These are phyloP conservation scores for Hypericum perforatum DNA, from an alignment of 345 rosid genomes.

Conservation along the genomic window DNA sequence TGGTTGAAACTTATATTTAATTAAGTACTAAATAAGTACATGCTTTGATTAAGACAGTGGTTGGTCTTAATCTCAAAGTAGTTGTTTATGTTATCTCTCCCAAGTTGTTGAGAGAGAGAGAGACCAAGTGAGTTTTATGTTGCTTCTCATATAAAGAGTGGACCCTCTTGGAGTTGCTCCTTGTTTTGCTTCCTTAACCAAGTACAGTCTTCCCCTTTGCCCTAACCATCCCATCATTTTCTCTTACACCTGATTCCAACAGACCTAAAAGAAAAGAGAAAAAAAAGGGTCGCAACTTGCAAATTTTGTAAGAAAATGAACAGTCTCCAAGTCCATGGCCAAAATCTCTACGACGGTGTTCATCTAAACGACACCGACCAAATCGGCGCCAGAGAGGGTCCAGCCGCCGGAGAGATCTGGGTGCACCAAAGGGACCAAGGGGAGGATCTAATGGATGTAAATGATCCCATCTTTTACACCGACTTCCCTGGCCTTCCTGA, in stretches of 20 bases:
- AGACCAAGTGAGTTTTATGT: constrained; percentile 36
- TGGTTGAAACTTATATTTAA: too few species aligned
- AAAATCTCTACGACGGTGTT: constrained; percentile 12
- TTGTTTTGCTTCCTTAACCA: constrained; percentile 25
- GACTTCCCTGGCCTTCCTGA: constrained; percentile 71
- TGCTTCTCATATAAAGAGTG: constrained; percentile 31
- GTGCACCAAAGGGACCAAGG: constrained; percentile 28
- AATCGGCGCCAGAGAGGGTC: constrained; percentile 10
- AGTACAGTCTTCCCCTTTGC: constrained; percentile 26
- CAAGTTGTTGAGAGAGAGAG: too few species aligned
- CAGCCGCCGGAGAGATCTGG: constrained; percentile 40
- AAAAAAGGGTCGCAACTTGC: too few species aligned
- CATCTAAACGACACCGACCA: constrained; percentile 26
- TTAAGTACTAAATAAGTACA: too few species aligned
- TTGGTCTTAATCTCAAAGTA: too few species aligned
- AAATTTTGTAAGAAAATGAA: constrained; percentile 13
- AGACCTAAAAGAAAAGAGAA: background rate
- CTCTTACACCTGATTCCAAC: background rate
- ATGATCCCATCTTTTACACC: constrained; percentile 48
- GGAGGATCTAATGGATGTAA: constrained; percentile 33
- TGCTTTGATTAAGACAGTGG: background rate
- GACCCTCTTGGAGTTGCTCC: constrained; percentile 8
- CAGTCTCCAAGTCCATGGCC: constrained; percentile 18
- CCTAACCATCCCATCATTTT: constrained; percentile 38
- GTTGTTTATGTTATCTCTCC: too few species aligned